These are phyloP conservation scores for Pseudogymnoascus sp. DNA, from an alignment of 2,329 filamentous ascomycete genomes.

Conservation along the genomic window DNA sequence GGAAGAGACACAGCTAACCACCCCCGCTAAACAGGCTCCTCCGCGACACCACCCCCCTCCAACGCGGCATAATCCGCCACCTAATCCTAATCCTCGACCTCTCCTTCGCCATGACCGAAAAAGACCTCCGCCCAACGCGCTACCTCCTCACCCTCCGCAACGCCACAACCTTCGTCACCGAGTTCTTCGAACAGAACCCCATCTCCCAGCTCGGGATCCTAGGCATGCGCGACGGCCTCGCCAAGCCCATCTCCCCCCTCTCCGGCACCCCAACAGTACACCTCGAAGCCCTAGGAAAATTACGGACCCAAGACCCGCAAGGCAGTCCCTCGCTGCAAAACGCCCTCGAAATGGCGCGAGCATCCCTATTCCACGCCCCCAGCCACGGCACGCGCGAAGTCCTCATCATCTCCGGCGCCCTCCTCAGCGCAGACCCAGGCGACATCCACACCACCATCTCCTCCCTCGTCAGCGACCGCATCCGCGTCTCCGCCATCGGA, in stretches of 20 bases:
- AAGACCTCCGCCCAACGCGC: constrained; percentile 84
- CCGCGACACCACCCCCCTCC: constrained; percentile 89
- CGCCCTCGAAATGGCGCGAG: constrained; percentile 89
- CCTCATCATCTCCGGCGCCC: constrained; percentile 82
- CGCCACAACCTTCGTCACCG: constrained; percentile 78
- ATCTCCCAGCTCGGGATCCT: constrained; percentile 92
- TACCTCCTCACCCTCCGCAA: constrained; percentile 77
- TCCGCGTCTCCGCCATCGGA: constrained; percentile 83
- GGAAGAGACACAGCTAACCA: neutral
- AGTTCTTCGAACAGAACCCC: constrained; percentile 98
- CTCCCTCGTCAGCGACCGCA: constrained; percentile 70
- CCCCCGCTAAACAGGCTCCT: constrained; percentile 52
- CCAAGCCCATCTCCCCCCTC: constrained; percentile 78
- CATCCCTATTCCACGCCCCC: constrained; percentile 85
- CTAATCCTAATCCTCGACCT: constrained; percentile 86
- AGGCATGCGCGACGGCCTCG: constrained; percentile 88
- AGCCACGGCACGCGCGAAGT: constrained; percentile 91
- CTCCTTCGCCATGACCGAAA: constrained; percentile 88
- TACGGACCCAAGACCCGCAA: constrained; percentile 61
- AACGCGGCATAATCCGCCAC: constrained; percentile 96
- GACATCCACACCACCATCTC: constrained; percentile 90
- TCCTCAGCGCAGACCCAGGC: constrained; percentile 84
- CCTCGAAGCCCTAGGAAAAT: constrained; percentile 63
- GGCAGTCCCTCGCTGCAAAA: constrained; percentile 84
- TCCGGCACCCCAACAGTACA: constrained; percentile 88